These are phyloP conservation scores for Senna siamea DNA, from an alignment of 306 rosid genomes.

Conservation along the genomic window DNA sequence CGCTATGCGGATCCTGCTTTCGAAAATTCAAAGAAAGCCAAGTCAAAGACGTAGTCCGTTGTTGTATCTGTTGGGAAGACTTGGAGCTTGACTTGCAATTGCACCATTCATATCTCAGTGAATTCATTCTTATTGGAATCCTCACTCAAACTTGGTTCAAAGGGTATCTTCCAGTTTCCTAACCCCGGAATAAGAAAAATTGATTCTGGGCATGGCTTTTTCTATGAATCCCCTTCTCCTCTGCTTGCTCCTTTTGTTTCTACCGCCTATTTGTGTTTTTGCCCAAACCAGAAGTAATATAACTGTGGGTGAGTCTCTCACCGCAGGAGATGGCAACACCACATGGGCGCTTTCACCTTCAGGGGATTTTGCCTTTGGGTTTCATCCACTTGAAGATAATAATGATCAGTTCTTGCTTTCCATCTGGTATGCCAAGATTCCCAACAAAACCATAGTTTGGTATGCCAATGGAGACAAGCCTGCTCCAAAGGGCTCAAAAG, in stretches of 20 bases:
- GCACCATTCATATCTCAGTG: neutral
- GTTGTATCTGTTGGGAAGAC: neutral
- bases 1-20: no score
- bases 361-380: constrained; percentile 68
- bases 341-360: constrained; percentile 63
- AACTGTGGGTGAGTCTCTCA: constrained; percentile 35
- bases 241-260: neutral
- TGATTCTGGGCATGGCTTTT: constrained; percentile 8
- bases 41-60: neutral
- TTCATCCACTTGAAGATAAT: constrained; percentile 22
- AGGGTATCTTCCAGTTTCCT: neutral
- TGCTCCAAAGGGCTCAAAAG: constrained; percentile 50
- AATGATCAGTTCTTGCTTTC: constrained; percentile 47
- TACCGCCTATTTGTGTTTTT: constrained; percentile 27
- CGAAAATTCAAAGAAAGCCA: neutral
- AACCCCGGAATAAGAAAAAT: no score
- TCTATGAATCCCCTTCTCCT: neutral
- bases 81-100: neutral
- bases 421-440: constrained; percentile 59
- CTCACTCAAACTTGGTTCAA: no score
- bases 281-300: constrained; percentile 42
- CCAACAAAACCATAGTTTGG: constrained; percentile 55
- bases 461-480: constrained; percentile 43
- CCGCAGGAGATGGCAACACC: constrained; percentile 38
- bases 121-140: neutral